Percentiles rank a stretch among this genome's conserved stretches.
Evolutionary conservation across 306 rosid genomes (phyloP).

Genomic region (Quercus suber): DNA sequence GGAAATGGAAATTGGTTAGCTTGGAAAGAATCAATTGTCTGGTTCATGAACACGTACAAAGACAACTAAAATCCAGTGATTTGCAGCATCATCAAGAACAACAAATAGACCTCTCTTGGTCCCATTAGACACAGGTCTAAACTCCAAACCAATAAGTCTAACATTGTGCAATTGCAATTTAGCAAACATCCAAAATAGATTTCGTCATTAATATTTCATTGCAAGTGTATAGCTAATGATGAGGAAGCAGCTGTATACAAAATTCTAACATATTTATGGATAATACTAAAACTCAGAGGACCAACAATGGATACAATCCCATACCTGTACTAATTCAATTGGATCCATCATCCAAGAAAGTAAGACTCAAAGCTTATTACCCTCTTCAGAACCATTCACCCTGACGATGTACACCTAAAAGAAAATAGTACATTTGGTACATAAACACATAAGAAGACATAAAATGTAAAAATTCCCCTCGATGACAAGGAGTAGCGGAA

Average conservation of each 20-base stretch:
- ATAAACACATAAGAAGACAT: neutral
- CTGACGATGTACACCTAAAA: conserved; percentile 64
- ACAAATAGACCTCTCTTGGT: no score
- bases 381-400: conserved; percentile 37
- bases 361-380: conserved; percentile 4
- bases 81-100: no score
- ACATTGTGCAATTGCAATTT: no score
- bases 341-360: conserved; percentile 22
- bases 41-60: no score
- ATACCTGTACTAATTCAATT: conserved; percentile 31
- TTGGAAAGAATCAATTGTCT: no score
- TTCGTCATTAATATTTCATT: no score
- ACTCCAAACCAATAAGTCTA: no score
- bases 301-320: neutral
- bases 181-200: no score
- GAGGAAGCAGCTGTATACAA: neutral
- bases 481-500: neutral
- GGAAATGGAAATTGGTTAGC: no score
- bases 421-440: conserved; percentile 12
- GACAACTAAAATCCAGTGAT: no score
- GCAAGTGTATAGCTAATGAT: neutral
- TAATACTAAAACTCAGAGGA: no score
- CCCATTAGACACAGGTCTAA: no score
- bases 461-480: neutral
- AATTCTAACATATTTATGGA: neutral